These are phyloP conservation scores for Penicillium cataractarum DNA, from an alignment of 495 filamentous ascomycete genomes.

Conservation along the genomic window DNA sequence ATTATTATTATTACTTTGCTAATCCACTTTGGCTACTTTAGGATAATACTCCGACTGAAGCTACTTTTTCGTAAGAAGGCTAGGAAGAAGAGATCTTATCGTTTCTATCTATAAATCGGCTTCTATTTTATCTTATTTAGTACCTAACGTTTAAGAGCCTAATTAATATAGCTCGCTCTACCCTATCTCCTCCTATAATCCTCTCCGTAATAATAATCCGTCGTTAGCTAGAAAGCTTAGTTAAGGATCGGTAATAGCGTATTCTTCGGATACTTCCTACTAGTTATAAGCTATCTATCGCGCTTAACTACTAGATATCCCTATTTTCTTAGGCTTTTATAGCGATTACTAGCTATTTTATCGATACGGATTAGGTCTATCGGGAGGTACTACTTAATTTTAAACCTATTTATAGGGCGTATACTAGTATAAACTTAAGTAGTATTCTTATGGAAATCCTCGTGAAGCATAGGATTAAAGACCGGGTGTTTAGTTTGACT, in stretches of 20 bases:
- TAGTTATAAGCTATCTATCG: slow-evolving; percentile 11
- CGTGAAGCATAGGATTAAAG: slow-evolving; percentile 13
- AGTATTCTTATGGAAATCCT: slow-evolving; percentile 11
- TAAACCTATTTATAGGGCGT: slow-evolving; percentile 13
- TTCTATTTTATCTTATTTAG: slow-evolving; percentile 10
- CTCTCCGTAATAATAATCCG: background rate
- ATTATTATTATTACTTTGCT: no score
- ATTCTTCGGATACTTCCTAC: background rate
- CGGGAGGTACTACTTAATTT: slow-evolving; percentile 19
- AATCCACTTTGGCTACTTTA: no score
- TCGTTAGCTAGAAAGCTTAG: background rate
- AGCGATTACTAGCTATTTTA: slow-evolving; percentile 12
- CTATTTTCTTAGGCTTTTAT: slow-evolving; percentile 18
- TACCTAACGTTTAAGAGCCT: background rate
- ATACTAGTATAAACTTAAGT: slow-evolving; percentile 15
- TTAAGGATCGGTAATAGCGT: background rate
- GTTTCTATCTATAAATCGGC: background rate
- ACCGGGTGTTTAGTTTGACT: slow-evolving; percentile 14
- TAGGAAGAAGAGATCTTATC: slow-evolving; percentile 3
- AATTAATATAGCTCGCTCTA: background rate
- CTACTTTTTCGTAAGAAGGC: background rate
- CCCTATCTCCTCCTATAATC: background rate
- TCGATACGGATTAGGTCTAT: slow-evolving; percentile 15
- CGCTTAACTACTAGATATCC: slow-evolving; percentile 19
- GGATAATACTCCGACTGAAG: no score